Evolutionary conservation across 129 eudicot species (phyloP).

Genomic region (Glebionis coronaria): DNA sequence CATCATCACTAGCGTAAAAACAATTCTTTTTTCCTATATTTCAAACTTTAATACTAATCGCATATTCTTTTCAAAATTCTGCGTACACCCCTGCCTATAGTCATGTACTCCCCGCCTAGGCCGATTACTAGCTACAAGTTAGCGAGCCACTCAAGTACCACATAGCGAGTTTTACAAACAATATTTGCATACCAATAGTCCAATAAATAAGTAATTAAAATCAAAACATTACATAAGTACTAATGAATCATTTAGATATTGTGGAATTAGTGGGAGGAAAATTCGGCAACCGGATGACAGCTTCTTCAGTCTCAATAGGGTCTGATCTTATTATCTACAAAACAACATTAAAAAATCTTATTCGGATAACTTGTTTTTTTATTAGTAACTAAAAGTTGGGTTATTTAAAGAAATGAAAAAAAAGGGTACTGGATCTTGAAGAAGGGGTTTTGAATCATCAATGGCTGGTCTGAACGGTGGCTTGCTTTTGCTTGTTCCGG

Average conservation of each 20-base stretch:
- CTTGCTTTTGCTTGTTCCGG: conserved; percentile 18
- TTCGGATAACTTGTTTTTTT: background rate
- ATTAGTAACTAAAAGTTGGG: background rate
- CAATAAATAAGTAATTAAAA: no score
- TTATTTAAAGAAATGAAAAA: background rate
- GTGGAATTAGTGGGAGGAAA: conserved; percentile 37
- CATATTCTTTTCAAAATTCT: no score
- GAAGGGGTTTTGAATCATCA: conserved; percentile 83
- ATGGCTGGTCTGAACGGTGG: conserved; percentile 60
- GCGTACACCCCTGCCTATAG: no score
- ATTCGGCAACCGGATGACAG: conserved; percentile 81
- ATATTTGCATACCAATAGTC: no score
- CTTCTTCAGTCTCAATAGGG: conserved; percentile 87
- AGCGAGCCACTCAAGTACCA: no score
- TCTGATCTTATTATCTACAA: conserved; percentile 78
- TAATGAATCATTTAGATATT: conserved; percentile 18
- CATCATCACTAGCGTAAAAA: no score
- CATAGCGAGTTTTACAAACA: no score
- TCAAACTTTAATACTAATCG: no score
- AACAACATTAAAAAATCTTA: background rate
- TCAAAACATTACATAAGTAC: background rate
- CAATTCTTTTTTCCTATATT: no score
- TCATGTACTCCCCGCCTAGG: no score
- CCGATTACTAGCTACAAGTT: no score
- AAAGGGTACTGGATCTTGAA: conserved; percentile 75